Conservation (phyloP, 305 asterid genomes). For the Salvia sclarea region DNA sequence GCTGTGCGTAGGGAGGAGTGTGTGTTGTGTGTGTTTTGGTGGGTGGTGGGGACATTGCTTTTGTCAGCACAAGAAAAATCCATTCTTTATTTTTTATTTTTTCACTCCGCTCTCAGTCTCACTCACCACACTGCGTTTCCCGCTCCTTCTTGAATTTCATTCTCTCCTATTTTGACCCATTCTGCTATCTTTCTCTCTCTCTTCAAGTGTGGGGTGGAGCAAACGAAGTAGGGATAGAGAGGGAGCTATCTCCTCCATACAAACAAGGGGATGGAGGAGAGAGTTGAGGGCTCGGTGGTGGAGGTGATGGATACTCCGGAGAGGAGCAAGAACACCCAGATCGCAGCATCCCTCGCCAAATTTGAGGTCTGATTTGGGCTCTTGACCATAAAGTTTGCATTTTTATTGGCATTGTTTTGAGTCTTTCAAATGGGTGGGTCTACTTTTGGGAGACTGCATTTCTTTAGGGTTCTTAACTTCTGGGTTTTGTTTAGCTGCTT, state of each 20-base stretch:
- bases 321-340: slow-evolving; percentile 67
- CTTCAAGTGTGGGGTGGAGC: slow-evolving; percentile 37
- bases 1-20: slow-evolving; percentile 33
- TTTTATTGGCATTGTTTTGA: slow-evolving; percentile 8
- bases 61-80: slow-evolving; percentile 70
- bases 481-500: slow-evolving; percentile 29
- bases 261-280: slow-evolving; percentile 44
- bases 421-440: no score
- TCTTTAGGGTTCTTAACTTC: slow-evolving; percentile 12
- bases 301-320: slow-evolving; percentile 84
- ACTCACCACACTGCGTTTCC: slow-evolving; percentile 53
- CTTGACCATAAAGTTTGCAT: slow-evolving; percentile 14
- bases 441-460: slow-evolving; percentile 24
- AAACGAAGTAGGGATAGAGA: slow-evolving; percentile 35
- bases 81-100: slow-evolving; percentile 44
- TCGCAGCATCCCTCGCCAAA: slow-evolving; percentile 55
- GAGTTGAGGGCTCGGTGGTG: slow-evolving; percentile 32
- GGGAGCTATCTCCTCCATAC: slow-evolving; percentile 21
- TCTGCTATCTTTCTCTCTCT: slow-evolving; percentile 23
- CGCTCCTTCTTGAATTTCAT: slow-evolving; percentile 72
- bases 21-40: slow-evolving; percentile 38
- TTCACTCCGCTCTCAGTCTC: slow-evolving; percentile 26
- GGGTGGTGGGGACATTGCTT: slow-evolving; percentile 61
- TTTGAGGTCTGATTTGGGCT: slow-evolving; percentile 61
- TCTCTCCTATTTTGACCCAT: slow-evolving; percentile 42